These are phyloP conservation scores for Quillaja saponaria DNA, from an alignment of 306 rosid species.

Conservation along the genomic window DNA sequence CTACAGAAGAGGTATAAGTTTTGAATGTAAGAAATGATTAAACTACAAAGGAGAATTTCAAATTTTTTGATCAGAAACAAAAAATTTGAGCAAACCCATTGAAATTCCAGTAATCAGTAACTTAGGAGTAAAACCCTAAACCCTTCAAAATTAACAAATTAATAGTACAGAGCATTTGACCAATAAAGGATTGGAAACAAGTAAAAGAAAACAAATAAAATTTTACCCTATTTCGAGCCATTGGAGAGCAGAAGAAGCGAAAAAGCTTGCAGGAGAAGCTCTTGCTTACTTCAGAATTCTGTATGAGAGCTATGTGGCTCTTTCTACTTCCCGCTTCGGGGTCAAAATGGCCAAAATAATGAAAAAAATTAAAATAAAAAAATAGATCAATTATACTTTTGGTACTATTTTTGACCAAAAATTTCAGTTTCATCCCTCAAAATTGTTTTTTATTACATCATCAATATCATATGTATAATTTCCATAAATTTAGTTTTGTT, in stretches of 20 bases:
- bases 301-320: too few relatives aligned
- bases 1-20: not conserved
- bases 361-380: too few relatives aligned
- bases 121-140: constrained; percentile 33
- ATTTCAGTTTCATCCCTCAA: too few relatives aligned
- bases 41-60: not conserved
- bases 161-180: not conserved
- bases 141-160: constrained; percentile 2
- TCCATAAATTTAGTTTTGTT: too few relatives aligned
- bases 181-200: not conserved
- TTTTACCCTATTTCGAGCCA: constrained; percentile 79
- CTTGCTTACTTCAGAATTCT: too few relatives aligned
- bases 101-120: not conserved
- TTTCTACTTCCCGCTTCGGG: too few relatives aligned
- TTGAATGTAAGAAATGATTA: not conserved
- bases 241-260: constrained; percentile 29
- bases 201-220: not conserved
- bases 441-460: too few relatives aligned
- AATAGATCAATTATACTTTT: too few relatives aligned
- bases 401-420: too few relatives aligned
- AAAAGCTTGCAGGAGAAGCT: constrained; percentile 14
- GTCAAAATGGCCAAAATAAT: too few relatives aligned
- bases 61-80: not conserved
- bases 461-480: too few relatives aligned
- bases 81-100: not conserved